phyloP scores from a whole-genome alignment of 78 protist species.

The Dictyostelium discoideum region dicty_2.7 NC_007089.4:5595501-5596000 shows the following conservation, averaged over 20 bases:
- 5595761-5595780: constrained; percentile 33
- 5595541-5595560: constrained; percentile 48
- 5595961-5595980: neutral
- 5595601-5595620: constrained; percentile 67
- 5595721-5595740: constrained; percentile 49
- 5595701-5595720: constrained; percentile 28
- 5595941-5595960: neutral
- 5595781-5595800: constrained; percentile 59
- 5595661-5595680: constrained; percentile 72
- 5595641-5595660: constrained; percentile 60
- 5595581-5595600: constrained; percentile 63
- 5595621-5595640: constrained; percentile 67
- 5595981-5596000: constrained; percentile 76
- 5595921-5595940: neutral
- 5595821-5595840: neutral
- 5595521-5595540: neutral
- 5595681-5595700: constrained; percentile 43
- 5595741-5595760: constrained; percentile 22
- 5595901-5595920: too few relatives aligned
- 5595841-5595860: too few relatives aligned
- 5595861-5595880: too few relatives aligned
- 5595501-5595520: neutral
- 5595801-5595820: constrained; percentile 55
- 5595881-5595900: too few relatives aligned
- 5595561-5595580: constrained; percentile 45